Base-by-base conservation (phyloP, 2,329 filamentous ascomycete genomes). In the Xylaria sp. region DNA sequence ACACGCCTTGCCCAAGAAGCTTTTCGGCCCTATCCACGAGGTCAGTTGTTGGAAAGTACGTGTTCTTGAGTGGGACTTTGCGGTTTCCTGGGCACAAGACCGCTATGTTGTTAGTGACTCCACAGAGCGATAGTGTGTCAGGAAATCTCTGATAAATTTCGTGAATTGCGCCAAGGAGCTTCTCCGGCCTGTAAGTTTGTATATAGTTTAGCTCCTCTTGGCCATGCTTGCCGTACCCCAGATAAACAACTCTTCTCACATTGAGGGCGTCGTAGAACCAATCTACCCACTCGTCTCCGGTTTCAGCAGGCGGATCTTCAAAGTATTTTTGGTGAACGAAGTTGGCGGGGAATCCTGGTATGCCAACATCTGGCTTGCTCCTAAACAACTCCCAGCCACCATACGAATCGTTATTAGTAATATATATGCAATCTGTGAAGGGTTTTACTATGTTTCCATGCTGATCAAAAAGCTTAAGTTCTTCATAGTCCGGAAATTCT, bases 361-460 rank as follows among this genome's bases (percentile, higher is more conserved):
- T 68, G 10, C 66, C 65, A 12, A 66, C 60, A 1, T 63, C 70
- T 13, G 66, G 64, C 27, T 70, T 59, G 27, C 50, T 35, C 50
- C 42, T 8, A 10, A 73, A 64, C 35, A 76, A 53, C 29, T 73
- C 65, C 50, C 51, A 63, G 18, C 72, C 53, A 12, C 72, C 69
- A 42, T 71, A 73, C 1, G 69, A 58, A 12, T 71, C 54, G 44
- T 67, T 60, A 40, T 71, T 59, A 9, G 13, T 37, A 32, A 73
- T 35, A 51, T 74, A 74, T n/a, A 42, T 63, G 9, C 37, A 12
- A n/a, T 16, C 1, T 1, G 53, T 3, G 5, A 37, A 0, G 10
- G 57, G 61, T 12, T 9, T 35, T 0, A 25, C 2, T 0, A 21
- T 3, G 1, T 1, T 40, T 6, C 18, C 16, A 29, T 54, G 0